Base-by-base conservation (phyloP, 768 basidiomycete species). In the Leccinum fibrillosum region DNA sequence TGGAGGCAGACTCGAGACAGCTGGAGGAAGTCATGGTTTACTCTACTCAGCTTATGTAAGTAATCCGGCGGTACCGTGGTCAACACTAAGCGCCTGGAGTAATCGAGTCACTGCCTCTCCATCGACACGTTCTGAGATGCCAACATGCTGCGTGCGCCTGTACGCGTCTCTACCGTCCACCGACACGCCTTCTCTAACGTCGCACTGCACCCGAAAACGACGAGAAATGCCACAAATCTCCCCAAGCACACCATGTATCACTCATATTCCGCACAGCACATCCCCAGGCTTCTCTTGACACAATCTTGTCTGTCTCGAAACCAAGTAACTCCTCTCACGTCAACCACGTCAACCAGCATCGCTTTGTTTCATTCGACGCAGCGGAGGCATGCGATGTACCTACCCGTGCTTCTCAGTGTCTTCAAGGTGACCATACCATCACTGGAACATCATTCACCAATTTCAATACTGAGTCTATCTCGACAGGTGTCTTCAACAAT, bases 401-500 rank as follows among this genome's bases (percentile, higher is more conserved):
- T 89, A 49, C 79, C 83, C 1, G 37, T 88, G n/a, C 73, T 84
- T 23, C 71, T 86, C n/a, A 82, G 78, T 7, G 69, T 86, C 19
- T 74, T 92, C 61, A 92, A 92, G 82, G 89, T 66, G 73, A 63
- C 53, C 28, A 19, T 34, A 42, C 10, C 19, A 35, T 39, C 57
- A 55, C 5, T 51, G 37, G 42, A 34, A 52, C 51, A 8, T 4
- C 15, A 12, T 15, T 58, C 19, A 44, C n/a, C 19, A n/a, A 44
- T 19, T 3, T 44, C 55, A 34, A 57, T 26, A 26, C 21, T 34
- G 4, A 34, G 19, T 32, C 17, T 7, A 13, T 26, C 17, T 17
- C n/a, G 0, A 10, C 61, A 94, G 92, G 80, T 88, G 1, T 90
- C 91, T 4, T 80, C 84, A n/a, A 81, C 86, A 0, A 76, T 94